These are phyloP conservation scores for Rubia balearica DNA, from an alignment of 305 asterid species.

Conservation along the genomic window DNA sequence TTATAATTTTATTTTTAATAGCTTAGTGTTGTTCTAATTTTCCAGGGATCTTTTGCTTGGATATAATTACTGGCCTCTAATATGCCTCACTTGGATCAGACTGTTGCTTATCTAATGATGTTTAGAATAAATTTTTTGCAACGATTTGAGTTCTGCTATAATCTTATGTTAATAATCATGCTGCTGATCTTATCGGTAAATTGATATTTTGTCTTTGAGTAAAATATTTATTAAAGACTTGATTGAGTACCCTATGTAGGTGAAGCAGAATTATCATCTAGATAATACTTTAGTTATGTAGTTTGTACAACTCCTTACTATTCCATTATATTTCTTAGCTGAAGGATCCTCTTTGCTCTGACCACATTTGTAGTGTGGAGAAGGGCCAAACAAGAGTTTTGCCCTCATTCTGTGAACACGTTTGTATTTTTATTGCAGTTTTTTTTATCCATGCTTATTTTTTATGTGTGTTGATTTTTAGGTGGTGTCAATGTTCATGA, in stretches of 20 bases:
- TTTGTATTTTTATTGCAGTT: background rate
- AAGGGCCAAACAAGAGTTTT: background rate
- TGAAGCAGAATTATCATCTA: background rate
- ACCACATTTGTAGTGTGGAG: background rate
- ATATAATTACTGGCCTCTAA: too few relatives aligned
- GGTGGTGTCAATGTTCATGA: too few relatives aligned
- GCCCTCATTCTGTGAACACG: background rate
- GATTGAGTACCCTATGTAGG: background rate
- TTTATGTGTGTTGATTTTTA: too few relatives aligned
- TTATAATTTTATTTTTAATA: too few relatives aligned
- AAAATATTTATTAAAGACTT: background rate
- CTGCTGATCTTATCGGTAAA: background rate
- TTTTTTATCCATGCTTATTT: too few relatives aligned
- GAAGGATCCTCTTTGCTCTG: background rate
- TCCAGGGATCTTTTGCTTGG: too few relatives aligned
- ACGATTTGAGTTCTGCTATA: too few relatives aligned
- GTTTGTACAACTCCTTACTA: background rate
- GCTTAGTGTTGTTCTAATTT: too few relatives aligned
- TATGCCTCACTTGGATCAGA: too few relatives aligned
- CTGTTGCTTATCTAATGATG: too few relatives aligned
- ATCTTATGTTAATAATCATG: too few relatives aligned
- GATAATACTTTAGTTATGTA: background rate
- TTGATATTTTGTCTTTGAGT: background rate
- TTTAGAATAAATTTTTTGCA: too few relatives aligned
- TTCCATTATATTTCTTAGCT: background rate